Percentiles rank a stretch among this genome's conserved stretches.
phyloP scores from a whole-genome alignment of 2,329 filamentous ascomycete species.

The Plenodomus tracheiphilus region DNA sequence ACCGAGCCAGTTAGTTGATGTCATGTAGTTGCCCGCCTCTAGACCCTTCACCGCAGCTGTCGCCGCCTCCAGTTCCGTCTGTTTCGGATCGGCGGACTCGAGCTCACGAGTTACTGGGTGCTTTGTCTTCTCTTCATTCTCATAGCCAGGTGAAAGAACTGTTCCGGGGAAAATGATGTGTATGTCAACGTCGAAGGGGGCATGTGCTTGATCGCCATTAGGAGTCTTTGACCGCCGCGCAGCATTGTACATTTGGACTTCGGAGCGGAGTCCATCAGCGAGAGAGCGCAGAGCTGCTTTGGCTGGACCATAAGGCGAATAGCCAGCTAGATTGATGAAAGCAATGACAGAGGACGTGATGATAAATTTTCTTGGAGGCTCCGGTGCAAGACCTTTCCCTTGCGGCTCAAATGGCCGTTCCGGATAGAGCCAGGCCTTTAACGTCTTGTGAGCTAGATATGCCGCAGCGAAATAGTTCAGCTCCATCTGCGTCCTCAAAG shows the following conservation, averaged over 20 bases:
- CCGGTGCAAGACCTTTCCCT: conserved; percentile 12
- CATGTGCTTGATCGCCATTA: conserved; percentile 40
- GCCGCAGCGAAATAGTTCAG: conserved; percentile 87
- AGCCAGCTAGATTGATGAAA: conserved; percentile 78
- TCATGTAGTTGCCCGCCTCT: conserved; percentile 77
- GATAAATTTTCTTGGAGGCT: conserved; percentile 72
- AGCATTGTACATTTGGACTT: conserved; percentile 82
- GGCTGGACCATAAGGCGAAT: conserved; percentile 78
- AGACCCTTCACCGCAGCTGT: conserved; percentile 69
- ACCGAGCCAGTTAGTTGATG: conserved; percentile 75
- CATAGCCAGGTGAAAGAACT: conserved; percentile 75
- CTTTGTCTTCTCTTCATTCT: conserved; percentile 76
- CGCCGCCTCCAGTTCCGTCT: conserved; percentile 79
- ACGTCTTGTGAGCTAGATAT: conserved; percentile 80
- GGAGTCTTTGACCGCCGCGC: conserved; percentile 46
- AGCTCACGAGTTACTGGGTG: conserved; percentile 77
- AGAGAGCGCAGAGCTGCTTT: conserved; percentile 85
- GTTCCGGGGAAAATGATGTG: conserved; percentile 84
- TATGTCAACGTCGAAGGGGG: conserved; percentile 71
- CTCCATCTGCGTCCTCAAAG: conserved; percentile 80
- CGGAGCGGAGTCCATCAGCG: conserved; percentile 80
- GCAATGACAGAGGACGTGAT: conserved; percentile 80
- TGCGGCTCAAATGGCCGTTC: conserved; percentile 43
- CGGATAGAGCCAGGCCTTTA: conserved; percentile 71
- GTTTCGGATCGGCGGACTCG: conserved; percentile 79